A percentile compares a stretch with the other conserved stretches of the same genome.
phyloP scores from a whole-genome alignment of 768 basidiomycete genomes.

The Thelephora ganbajun region DNA sequence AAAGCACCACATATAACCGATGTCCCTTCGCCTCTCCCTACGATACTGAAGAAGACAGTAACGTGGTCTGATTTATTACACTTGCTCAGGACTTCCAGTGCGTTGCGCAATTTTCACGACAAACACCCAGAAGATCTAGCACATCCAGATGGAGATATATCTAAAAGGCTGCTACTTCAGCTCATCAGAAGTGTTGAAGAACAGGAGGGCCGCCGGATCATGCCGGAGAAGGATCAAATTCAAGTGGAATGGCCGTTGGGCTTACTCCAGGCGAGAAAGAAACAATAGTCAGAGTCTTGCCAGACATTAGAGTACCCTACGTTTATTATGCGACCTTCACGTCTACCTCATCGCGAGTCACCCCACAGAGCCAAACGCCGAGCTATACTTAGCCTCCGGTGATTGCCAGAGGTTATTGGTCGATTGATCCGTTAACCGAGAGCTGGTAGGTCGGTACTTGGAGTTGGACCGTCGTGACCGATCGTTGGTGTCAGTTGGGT shows the following conservation, averaged over 20 bases:
- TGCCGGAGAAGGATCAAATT: slow-evolving; percentile 15
- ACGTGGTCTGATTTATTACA: slow-evolving; percentile 52
- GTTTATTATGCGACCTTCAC: not conserved
- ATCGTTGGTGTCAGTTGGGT: no score
- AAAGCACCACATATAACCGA: slow-evolving; percentile 28
- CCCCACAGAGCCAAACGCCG: no score
- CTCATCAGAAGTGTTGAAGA: slow-evolving; percentile 24
- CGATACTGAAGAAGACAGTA: slow-evolving; percentile 45
- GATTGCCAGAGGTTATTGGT: no score
- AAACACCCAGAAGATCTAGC: slow-evolving; percentile 40
- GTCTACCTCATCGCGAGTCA: slow-evolving; percentile 3
- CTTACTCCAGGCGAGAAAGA: not conserved
- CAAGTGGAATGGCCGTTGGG: slow-evolving; percentile 25
- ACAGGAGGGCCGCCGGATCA: slow-evolving; percentile 11
- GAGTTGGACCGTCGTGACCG: no score
- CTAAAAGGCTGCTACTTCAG: slow-evolving; percentile 46
- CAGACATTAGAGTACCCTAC: not conserved
- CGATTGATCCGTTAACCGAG: no score
- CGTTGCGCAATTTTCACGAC: slow-evolving; percentile 56
- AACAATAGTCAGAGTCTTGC: not conserved
- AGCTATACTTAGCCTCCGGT: no score
- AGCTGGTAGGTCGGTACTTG: no score
- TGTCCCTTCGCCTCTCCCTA: slow-evolving; percentile 24
- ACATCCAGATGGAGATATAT: slow-evolving; percentile 44
- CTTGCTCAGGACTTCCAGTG: slow-evolving; percentile 61